Evolutionary conservation across 768 basidiomycete genomes (phyloP).

Genomic region (Favolaschia claudopus): DNA sequence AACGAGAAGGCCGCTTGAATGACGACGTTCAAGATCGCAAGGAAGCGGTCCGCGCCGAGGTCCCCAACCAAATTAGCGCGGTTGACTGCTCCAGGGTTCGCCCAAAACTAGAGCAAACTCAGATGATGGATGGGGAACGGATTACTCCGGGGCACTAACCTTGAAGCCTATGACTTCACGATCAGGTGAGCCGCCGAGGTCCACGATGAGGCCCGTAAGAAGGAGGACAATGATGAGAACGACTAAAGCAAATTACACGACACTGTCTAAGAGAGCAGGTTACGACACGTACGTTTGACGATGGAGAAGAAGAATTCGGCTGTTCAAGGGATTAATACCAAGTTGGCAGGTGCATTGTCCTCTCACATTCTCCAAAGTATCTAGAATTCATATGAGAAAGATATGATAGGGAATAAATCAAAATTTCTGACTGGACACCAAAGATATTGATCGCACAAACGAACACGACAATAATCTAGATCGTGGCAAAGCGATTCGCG

Average conservation of each 20-base stretch:
- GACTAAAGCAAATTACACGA: slow-evolving; percentile 42
- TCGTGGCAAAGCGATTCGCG: background rate
- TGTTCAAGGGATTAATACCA: slow-evolving; percentile 28
- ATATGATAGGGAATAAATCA: background rate
- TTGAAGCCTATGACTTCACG: slow-evolving; percentile 74
- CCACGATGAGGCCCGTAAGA: slow-evolving; percentile 70
- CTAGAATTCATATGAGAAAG: slow-evolving; percentile 32
- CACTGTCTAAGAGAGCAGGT: background rate
- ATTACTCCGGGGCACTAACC: slow-evolving; percentile 42
- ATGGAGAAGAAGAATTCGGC: slow-evolving; percentile 74
- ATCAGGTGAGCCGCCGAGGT: slow-evolving; percentile 79
- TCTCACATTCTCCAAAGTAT: slow-evolving; percentile 72
- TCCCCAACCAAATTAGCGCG: slow-evolving; percentile 50
- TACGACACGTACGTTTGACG: slow-evolving; percentile 59
- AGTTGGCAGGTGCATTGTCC: background rate
- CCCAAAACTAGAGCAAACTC: slow-evolving; percentile 60
- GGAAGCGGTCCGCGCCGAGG: slow-evolving; percentile 55
- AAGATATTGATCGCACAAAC: slow-evolving; percentile 72
- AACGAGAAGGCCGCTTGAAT: slow-evolving; percentile 75
- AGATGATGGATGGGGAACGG: background rate
- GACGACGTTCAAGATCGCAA: slow-evolving; percentile 52
- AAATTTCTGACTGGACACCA: slow-evolving; percentile 65
- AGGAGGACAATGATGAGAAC: slow-evolving; percentile 68
- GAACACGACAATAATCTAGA: slow-evolving; percentile 58
- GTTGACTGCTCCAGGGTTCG: slow-evolving; percentile 69